Percentiles rank a stretch among this genome's conserved stretches.
These are phyloP conservation scores for Penicillium sp. DNA, from an alignment of 2,329 filamentous ascomycete genomes.

Conservation along the genomic window DNA sequence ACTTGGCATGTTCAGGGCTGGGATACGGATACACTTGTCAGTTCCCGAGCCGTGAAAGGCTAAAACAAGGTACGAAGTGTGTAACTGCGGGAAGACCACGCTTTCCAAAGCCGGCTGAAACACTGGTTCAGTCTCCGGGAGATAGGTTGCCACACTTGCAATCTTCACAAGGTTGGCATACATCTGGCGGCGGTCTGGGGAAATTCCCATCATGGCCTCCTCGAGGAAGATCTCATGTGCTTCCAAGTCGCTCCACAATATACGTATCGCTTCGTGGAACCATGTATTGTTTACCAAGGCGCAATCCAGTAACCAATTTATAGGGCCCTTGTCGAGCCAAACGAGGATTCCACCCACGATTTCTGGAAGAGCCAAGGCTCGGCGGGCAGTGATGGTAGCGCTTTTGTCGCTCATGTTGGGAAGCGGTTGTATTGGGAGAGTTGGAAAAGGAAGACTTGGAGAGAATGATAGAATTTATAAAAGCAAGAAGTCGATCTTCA, in stretches of 20 bases:
- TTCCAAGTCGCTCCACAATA: background rate
- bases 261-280: background rate
- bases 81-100: background rate
- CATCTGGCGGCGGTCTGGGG: background rate
- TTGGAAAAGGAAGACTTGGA: background rate
- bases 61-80: background rate
- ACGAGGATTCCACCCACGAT: background rate
- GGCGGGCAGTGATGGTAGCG: background rate
- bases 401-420: background rate
- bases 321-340: background rate
- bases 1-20: background rate
- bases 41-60: background rate
- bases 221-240: background rate
- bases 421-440: background rate
- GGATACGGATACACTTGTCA: background rate
- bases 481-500: background rate
- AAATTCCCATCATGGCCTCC: background rate
- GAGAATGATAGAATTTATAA: background rate
- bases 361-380: background rate
- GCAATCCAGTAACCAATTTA: background rate
- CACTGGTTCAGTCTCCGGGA: background rate
- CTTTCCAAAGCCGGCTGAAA: background rate
- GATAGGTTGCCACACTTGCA: background rate
- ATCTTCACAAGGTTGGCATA: background rate
- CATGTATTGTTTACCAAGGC: background rate